phyloP scores from a whole-genome alignment of 2,329 filamentous ascomycete species.

The Seiridium cupressi region DNA sequence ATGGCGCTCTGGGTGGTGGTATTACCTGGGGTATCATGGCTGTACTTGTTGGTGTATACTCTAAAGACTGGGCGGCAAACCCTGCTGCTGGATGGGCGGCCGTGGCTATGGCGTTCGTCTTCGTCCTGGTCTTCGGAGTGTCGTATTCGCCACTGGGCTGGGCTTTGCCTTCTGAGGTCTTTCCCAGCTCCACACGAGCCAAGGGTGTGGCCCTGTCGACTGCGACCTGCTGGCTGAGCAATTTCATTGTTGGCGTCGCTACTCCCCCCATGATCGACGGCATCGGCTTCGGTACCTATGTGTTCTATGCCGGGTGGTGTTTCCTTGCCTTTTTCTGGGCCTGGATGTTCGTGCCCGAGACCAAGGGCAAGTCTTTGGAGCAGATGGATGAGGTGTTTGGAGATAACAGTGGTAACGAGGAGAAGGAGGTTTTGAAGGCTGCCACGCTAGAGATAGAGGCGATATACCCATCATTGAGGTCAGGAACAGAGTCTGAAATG shows the following conservation, averaged over 20 bases:
- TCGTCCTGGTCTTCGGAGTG: slow-evolving; percentile 28
- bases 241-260: slow-evolving; percentile 43
- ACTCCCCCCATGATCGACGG: slow-evolving; percentile 53
- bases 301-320: slow-evolving; percentile 55
- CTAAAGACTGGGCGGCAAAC: slow-evolving; percentile 45
- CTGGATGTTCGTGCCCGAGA: slow-evolving; percentile 45
- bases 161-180: slow-evolving; percentile 34
- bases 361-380: slow-evolving; percentile 36
- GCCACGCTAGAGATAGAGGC: not conserved
- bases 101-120: slow-evolving; percentile 37
- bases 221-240: slow-evolving; percentile 32
- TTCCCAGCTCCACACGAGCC: slow-evolving; percentile 29
- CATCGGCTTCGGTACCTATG: slow-evolving; percentile 45
- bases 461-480: not conserved
- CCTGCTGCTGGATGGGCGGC: slow-evolving; percentile 52
- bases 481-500: not conserved
- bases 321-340: slow-evolving; percentile 47
- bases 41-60: slow-evolving; percentile 45
- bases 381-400: slow-evolving; percentile 39
- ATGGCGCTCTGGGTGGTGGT: slow-evolving; percentile 48
- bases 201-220: slow-evolving; percentile 34
- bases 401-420: slow-evolving; percentile 11
- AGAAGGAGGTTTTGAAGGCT: not conserved
- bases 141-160: slow-evolving; percentile 33
- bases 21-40: slow-evolving; percentile 52